phyloP scores from a whole-genome alignment of 352 stramenopile genomes.

The Globisporangium recalcitrans region DNA sequence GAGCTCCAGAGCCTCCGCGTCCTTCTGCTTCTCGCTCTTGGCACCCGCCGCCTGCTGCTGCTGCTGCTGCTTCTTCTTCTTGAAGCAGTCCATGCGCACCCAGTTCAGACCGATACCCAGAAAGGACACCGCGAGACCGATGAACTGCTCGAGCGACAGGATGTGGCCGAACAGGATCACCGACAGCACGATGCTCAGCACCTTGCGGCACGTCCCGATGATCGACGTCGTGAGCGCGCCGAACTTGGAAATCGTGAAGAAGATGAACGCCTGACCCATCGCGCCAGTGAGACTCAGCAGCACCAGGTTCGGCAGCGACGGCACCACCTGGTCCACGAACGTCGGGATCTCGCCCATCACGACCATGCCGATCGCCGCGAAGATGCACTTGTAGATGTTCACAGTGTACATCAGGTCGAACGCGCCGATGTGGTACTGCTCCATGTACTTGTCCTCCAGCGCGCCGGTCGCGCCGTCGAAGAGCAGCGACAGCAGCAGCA shows the following conservation, averaged over 20 bases:
- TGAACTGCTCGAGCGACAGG: slow-evolving; percentile 53
- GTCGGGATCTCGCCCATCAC: slow-evolving; percentile 60
- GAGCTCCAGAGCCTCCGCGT: slow-evolving; percentile 45
- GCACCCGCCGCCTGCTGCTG: no score
- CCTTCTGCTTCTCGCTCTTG: slow-evolving; percentile 22
- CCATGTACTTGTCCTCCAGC: slow-evolving; percentile 80
- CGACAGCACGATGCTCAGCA: slow-evolving; percentile 81
- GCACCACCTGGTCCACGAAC: slow-evolving; percentile 56
- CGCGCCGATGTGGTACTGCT: slow-evolving; percentile 71
- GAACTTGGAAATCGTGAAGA: slow-evolving; percentile 86
- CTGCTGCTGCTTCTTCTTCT: slow-evolving; percentile 30
- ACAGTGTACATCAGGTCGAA: slow-evolving; percentile 88
- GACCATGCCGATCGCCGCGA: slow-evolving; percentile 62
- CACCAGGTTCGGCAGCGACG: slow-evolving; percentile 56
- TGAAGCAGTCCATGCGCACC: slow-evolving; percentile 53
- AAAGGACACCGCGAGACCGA: slow-evolving; percentile 64
- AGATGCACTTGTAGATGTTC: slow-evolving; percentile 81
- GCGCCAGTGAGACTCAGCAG: slow-evolving; percentile 73
- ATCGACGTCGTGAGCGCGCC: slow-evolving; percentile 80
- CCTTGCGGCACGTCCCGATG: slow-evolving; percentile 82
- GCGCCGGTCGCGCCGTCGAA: slow-evolving; percentile 78
- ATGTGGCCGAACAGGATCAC: slow-evolving; percentile 81
- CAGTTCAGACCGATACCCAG: slow-evolving; percentile 76
- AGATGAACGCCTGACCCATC: slow-evolving; percentile 80
- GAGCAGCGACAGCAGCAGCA: slow-evolving; percentile 68